Conservation (phyloP, 2,329 filamentous ascomycete genomes). For the Cordyceps farinosa region DNA sequence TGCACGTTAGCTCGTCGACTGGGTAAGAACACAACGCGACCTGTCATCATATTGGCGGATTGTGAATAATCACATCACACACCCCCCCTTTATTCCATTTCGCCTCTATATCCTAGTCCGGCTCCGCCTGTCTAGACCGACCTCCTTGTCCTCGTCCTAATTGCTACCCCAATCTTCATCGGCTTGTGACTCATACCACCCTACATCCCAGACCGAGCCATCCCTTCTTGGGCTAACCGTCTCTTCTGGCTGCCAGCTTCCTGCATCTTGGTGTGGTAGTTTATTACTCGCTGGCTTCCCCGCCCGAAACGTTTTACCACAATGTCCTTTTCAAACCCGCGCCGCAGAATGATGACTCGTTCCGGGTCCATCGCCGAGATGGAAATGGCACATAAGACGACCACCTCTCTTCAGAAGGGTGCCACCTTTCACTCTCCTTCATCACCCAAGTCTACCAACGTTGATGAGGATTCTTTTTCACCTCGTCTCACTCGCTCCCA, state of each 20-base stretch:
- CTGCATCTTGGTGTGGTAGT: conserved; percentile 31
- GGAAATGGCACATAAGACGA: conserved; percentile 49
- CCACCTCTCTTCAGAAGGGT: conserved; percentile 63
- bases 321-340: conserved; percentile 46
- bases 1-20: conserved; percentile 10
- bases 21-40: conserved; percentile 12
- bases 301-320: conserved; percentile 33
- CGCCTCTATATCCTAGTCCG: neutral
- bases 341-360: conserved; percentile 40
- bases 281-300: conserved; percentile 24
- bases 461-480: conserved; percentile 43
- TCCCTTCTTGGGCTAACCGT: conserved; percentile 19
- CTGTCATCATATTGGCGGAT: neutral
- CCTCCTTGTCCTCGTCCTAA: conserved; percentile 5
- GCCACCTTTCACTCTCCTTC: conserved; percentile 60
- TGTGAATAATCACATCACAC: neutral
- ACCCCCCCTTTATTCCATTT: conserved; percentile 16
- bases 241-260: conserved; percentile 22
- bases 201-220: conserved; percentile 19
- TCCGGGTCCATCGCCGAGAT: conserved; percentile 38
- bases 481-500: conserved; percentile 63
- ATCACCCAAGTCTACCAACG: conserved; percentile 28
- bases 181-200: conserved; percentile 33
- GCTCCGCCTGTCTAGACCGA: conserved; percentile 1
- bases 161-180: conserved; percentile 16